phyloP scores from a whole-genome alignment of 305 asterid species.

The Fraxinus platypoda region DNA sequence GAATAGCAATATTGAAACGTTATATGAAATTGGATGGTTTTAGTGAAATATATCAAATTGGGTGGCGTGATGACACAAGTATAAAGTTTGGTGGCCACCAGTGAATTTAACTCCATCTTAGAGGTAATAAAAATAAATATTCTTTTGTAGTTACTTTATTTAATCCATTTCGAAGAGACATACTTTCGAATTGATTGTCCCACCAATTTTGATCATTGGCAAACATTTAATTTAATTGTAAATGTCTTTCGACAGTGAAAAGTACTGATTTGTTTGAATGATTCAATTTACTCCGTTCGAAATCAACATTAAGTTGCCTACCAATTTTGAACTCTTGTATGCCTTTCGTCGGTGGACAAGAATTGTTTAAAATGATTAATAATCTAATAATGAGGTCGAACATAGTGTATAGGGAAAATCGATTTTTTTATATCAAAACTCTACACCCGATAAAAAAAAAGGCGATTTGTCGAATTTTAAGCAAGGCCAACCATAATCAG shows the following conservation, averaged over 20 bases:
- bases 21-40: too few relatives aligned
- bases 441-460: too few relatives aligned
- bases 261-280: not conserved
- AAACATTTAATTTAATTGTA: not conserved
- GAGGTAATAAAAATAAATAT: not conserved
- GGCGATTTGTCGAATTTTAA: too few relatives aligned
- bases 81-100: too few relatives aligned
- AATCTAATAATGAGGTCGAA: too few relatives aligned
- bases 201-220: not conserved
- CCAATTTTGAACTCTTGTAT: not conserved
- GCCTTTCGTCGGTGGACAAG: not conserved
- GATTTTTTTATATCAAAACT: too few relatives aligned
- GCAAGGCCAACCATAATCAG: too few relatives aligned
- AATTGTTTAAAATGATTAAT: not conserved
- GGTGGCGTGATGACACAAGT: too few relatives aligned
- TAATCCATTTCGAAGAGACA: not conserved
- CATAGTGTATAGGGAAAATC: too few relatives aligned
- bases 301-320: not conserved
- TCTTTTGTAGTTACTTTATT: not conserved
- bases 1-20: too few relatives aligned
- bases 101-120: not conserved
- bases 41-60: too few relatives aligned
- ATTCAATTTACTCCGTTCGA: not conserved
- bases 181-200: not conserved
- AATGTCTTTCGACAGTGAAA: not conserved